phyloP scores from a whole-genome alignment of 2,329 filamentous ascomycete species.

The Claviceps humidiphila region DNA sequence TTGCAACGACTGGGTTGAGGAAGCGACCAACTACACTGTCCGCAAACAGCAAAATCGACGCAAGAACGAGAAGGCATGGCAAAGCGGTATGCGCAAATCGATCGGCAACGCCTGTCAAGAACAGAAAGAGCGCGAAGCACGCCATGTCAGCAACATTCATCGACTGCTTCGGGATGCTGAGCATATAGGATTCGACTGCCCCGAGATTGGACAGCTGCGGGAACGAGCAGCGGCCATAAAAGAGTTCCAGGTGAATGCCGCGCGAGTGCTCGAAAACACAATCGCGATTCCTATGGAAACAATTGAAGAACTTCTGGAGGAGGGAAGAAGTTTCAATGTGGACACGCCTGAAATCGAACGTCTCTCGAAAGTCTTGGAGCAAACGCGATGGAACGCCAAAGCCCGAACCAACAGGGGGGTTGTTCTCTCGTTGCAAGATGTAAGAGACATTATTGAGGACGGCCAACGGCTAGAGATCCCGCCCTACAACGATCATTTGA shows the following conservation, averaged over 20 bases:
- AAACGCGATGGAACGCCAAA: conserved; percentile 78
- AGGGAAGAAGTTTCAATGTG: conserved; percentile 78
- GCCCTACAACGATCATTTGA: conserved; percentile 66
- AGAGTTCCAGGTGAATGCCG: conserved; percentile 68
- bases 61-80: conserved; percentile 83
- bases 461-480: conserved; percentile 67
- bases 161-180: conserved; percentile 74
- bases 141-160: conserved; percentile 79
- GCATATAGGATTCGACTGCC: conserved; percentile 81
- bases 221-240: conserved; percentile 78
- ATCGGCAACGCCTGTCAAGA: conserved; percentile 44
- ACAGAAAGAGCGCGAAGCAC: conserved; percentile 70
- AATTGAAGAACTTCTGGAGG: conserved; percentile 85
- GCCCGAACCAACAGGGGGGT: conserved; percentile 51
- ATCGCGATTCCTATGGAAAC: conserved; percentile 51
- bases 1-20: conserved; percentile 96
- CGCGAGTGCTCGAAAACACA: conserved; percentile 54
- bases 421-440: conserved; percentile 63
- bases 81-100: conserved; percentile 58
- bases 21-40: conserved; percentile 90
- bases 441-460: conserved; percentile 63
- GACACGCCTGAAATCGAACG: conserved; percentile 80
- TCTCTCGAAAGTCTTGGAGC: conserved; percentile 66
- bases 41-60: conserved; percentile 95
- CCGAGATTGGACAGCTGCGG: conserved; percentile 73